phyloP scores from a whole-genome alignment of 805 yeast genomes.

The Dipodascus geniculatus region DNA sequence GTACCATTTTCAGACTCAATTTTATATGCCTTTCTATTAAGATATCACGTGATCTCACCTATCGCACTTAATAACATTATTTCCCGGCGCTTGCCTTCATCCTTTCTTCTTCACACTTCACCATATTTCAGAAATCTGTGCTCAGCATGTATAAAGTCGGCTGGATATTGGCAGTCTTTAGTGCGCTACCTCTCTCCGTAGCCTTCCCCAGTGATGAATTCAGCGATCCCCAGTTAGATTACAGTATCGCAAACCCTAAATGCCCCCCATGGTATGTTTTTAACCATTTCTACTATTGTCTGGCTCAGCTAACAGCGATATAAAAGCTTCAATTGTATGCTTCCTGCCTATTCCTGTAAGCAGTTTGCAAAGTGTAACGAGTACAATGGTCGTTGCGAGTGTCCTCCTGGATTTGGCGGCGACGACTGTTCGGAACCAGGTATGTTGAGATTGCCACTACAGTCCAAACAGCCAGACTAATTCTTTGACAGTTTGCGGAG shows the following conservation, averaged over 20 bases:
- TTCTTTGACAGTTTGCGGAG: conserved; percentile 52
- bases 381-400: conserved; percentile 83
- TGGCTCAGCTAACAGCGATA: conserved; percentile 44
- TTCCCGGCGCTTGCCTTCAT: background rate
- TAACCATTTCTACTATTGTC: background rate
- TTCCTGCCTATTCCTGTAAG: conserved; percentile 80
- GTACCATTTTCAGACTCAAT: too few species aligned
- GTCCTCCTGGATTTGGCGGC: conserved; percentile 89
- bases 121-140: background rate
- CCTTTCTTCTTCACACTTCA: background rate
- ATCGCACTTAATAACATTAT: too few species aligned
- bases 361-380: conserved; percentile 86
- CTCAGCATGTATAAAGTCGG: background rate
- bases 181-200: background rate
- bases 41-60: background rate
- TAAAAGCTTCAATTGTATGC: conserved; percentile 90
- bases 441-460: conserved; percentile 6
- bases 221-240: background rate
- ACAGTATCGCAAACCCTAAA: conserved; percentile 6
- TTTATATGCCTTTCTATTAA: too few species aligned
- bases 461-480: background rate
- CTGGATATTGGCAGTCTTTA: background rate
- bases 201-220: background rate
- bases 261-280: conserved; percentile 16
- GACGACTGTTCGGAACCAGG: conserved; percentile 75